A percentile compares a stretch with the other conserved stretches of the same genome.
These are phyloP conservation scores for Thielaviopsis ethacetica DNA, from an alignment of 2,329 filamentous ascomycete genomes.

Conservation along the genomic window DNA sequence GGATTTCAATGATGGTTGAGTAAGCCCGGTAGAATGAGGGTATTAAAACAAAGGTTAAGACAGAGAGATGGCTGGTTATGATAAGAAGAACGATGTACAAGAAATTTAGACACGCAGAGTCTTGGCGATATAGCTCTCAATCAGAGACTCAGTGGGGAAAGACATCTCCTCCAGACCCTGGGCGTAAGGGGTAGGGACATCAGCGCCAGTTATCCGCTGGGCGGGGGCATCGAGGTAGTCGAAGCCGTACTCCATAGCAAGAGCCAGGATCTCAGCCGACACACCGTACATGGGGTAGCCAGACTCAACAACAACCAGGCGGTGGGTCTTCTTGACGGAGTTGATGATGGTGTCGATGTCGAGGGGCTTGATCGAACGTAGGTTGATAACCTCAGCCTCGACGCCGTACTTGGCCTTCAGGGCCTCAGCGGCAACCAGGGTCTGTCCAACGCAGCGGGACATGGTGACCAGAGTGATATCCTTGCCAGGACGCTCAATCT, in stretches of 20 bases:
- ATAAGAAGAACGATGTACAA: background rate
- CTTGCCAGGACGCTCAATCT: constrained; percentile 92
- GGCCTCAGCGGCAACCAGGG: constrained; percentile 70
- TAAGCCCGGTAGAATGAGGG: constrained; percentile 4
- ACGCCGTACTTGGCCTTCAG: constrained; percentile 95
- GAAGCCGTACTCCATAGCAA: constrained; percentile 95
- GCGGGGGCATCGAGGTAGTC: constrained; percentile 94
- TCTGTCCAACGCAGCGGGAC: constrained; percentile 89
- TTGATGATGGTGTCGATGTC: constrained; percentile 91
- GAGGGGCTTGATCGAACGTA: constrained; percentile 91
- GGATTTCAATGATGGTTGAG: background rate
- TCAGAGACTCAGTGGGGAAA: constrained; percentile 82
- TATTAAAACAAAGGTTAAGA: constrained; percentile 3
- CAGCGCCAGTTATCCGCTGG: constrained; percentile 85
- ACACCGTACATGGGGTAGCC: constrained; percentile 95
- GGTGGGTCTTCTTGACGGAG: constrained; percentile 96
- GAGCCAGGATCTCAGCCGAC: constrained; percentile 76
- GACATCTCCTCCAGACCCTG: constrained; percentile 83
- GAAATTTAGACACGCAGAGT: constrained; percentile 54
- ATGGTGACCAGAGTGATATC: constrained; percentile 91
- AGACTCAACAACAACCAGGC: constrained; percentile 80
- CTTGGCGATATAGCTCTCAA: constrained; percentile 79
- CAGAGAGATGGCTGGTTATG: background rate
- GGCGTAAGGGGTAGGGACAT: constrained; percentile 94
- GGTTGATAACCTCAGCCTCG: constrained; percentile 92